A percentile compares a stretch with the other conserved stretches of the same genome.
Evolutionary conservation across 306 rosid genomes (phyloP).

Genomic region (Leucaena leucocephala): DNA sequence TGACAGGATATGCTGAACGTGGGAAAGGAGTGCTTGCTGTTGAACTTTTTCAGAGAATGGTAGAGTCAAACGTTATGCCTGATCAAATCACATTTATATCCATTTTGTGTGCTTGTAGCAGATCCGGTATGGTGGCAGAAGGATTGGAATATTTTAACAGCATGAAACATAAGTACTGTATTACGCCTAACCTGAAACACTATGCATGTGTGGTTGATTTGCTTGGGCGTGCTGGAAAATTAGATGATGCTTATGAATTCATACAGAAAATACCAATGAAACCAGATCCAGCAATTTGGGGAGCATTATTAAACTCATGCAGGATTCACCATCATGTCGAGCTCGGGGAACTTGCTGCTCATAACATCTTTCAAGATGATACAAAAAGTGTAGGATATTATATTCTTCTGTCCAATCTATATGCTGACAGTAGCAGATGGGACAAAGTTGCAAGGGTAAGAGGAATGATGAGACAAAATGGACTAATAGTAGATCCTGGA

Average conservation of each 20-base stretch:
- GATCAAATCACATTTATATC: constrained; percentile 72
- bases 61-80: constrained; percentile 59
- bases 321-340: constrained; percentile 70
- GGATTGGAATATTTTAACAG: constrained; percentile 69
- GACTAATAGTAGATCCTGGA: constrained; percentile 80
- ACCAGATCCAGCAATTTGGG: constrained; percentile 91
- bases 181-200: constrained; percentile 82
- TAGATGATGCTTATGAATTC: constrained; percentile 69
- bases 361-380: constrained; percentile 59
- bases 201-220: constrained; percentile 82
- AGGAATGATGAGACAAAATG: constrained; percentile 70
- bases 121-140: constrained; percentile 78
- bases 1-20: constrained; percentile 74
- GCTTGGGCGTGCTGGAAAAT: constrained; percentile 74
- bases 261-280: constrained; percentile 71
- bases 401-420: constrained; percentile 74
- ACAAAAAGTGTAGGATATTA: constrained; percentile 68
- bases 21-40: constrained; percentile 67
- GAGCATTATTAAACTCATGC: constrained; percentile 86
- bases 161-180: constrained; percentile 55
- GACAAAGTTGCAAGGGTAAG: constrained; percentile 71
- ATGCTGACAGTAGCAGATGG: constrained; percentile 70
- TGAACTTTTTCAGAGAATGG: constrained; percentile 64
- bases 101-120: constrained; percentile 81
- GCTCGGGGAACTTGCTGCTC: constrained; percentile 83